Evolutionary conservation across 441 rosid species (phyloP).

Genomic region (Cnidoscolus chayamansa): DNA sequence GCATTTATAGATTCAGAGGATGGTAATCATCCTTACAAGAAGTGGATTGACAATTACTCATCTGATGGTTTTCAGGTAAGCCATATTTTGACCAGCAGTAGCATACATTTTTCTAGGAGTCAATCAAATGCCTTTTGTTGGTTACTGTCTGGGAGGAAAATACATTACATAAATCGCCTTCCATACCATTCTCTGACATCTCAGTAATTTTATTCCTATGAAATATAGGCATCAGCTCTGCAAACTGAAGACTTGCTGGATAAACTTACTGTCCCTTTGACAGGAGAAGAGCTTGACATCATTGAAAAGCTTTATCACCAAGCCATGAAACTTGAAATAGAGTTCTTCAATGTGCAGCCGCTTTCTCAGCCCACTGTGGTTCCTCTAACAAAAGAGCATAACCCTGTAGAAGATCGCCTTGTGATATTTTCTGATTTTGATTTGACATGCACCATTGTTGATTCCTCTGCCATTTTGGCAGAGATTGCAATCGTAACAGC

Average conservation of each 20-base stretch:
- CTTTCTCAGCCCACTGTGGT: slow-evolving; percentile 60
- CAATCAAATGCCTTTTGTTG: slow-evolving; percentile 25
- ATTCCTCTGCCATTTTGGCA: slow-evolving; percentile 96
- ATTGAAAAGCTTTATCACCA: slow-evolving; percentile 92
- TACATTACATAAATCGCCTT: slow-evolving; percentile 28
- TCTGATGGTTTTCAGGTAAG: slow-evolving; percentile 73
- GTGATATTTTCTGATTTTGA: slow-evolving; percentile 92
- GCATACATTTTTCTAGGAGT: neutral
- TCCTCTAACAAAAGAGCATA: slow-evolving; percentile 61
- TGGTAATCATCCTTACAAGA: slow-evolving; percentile 64
- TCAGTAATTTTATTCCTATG: slow-evolving; percentile 34
- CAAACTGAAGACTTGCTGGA: slow-evolving; percentile 93
- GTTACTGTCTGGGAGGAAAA: slow-evolving; percentile 25
- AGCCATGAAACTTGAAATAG: slow-evolving; percentile 96
- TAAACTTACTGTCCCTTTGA: slow-evolving; percentile 86
- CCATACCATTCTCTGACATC: slow-evolving; percentile 21
- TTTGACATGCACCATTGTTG: slow-evolving; percentile 86
- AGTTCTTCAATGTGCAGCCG: slow-evolving; percentile 78
- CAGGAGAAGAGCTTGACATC: slow-evolving; percentile 89
- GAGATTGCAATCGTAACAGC: slow-evolving; percentile 93
- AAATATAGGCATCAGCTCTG: slow-evolving; percentile 71
- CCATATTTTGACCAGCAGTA: slow-evolving; percentile 14
- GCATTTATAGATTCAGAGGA: slow-evolving; percentile 42
- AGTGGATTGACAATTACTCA: slow-evolving; percentile 79
- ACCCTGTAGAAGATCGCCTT: slow-evolving; percentile 48